Conservation (phyloP, 176 grass and related monocot species). For the Stipa capillata region DNA sequence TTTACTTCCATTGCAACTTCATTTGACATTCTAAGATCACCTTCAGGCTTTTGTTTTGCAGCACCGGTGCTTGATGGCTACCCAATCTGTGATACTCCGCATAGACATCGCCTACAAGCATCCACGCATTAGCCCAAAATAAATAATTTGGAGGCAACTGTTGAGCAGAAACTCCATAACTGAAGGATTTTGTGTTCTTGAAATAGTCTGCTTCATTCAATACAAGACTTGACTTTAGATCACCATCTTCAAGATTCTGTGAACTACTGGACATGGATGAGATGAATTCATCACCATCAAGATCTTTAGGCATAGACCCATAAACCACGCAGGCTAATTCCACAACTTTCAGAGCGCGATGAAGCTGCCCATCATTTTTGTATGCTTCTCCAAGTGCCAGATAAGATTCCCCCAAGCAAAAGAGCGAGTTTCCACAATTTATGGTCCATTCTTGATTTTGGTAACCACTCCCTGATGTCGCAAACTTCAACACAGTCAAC, state of each 20-base stretch:
- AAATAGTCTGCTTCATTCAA: slow-evolving; percentile 36
- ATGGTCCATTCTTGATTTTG: slow-evolving; percentile 89
- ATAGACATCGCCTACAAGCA: slow-evolving; percentile 90
- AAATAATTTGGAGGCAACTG: slow-evolving; percentile 48
- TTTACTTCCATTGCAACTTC: slow-evolving; percentile 98
- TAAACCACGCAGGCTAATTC: slow-evolving; percentile 92
- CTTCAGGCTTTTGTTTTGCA: slow-evolving; percentile 38
- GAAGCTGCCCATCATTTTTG: slow-evolving; percentile 74
- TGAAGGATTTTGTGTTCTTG: slow-evolving; percentile 15
- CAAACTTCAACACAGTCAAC: slow-evolving; percentile 95
- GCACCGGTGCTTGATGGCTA: slow-evolving; percentile 39
- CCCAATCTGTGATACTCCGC: slow-evolving; percentile 73
- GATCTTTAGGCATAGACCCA: slow-evolving; percentile 94
- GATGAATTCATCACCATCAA: slow-evolving; percentile 86
- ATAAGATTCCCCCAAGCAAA: slow-evolving; percentile 97
- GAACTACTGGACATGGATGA: slow-evolving; percentile 68
- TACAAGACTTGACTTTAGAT: slow-evolving; percentile 36
- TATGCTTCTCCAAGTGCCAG: slow-evolving; percentile 83
- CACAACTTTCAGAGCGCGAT: slow-evolving; percentile 77
- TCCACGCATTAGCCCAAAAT: slow-evolving; percentile 90
- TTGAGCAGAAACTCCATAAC: slow-evolving; percentile 30
- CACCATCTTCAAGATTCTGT: slow-evolving; percentile 20
- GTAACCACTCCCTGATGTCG: slow-evolving; percentile 91
- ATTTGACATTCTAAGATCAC: slow-evolving; percentile 73
- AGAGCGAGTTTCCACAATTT: slow-evolving; percentile 99